phyloP scores from a whole-genome alignment of 257 asterid genomes.

The Buddleja alternifolia region DNA sequence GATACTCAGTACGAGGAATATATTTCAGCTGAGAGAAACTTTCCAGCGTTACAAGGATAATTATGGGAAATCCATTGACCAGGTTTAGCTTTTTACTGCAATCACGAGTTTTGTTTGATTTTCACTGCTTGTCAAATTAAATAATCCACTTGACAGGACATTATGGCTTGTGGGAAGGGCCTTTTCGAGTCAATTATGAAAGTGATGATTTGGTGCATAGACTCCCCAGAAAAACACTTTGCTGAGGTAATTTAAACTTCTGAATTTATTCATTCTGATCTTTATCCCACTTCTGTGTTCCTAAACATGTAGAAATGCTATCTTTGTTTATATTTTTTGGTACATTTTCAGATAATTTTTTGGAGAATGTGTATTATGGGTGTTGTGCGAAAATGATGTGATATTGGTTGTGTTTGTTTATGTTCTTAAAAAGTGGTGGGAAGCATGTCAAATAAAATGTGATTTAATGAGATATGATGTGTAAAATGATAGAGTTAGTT shows the following conservation, averaged over 20 bases:
- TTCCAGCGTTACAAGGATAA: constrained; percentile 58
- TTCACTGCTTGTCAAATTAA: not conserved
- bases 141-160: constrained; percentile 47
- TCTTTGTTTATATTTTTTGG: not conserved
- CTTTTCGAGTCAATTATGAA: constrained; percentile 51
- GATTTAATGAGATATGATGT: too few relatives aligned
- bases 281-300: too few relatives aligned
- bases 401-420: too few relatives aligned
- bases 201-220: constrained; percentile 70
- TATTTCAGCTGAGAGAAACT: constrained; percentile 68
- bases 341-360: too few relatives aligned
- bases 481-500: too few relatives aligned
- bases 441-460: too few relatives aligned
- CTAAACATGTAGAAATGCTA: too few relatives aligned
- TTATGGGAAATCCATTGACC: constrained; percentile 60
- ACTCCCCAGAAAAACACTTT: constrained; percentile 77
- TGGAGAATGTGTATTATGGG: too few relatives aligned
- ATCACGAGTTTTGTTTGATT: not conserved
- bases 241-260: constrained; percentile 85
- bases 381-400: too few relatives aligned
- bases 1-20: constrained; percentile 65
- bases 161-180: constrained; percentile 56
- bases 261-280: too few relatives aligned
- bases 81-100: constrained; percentile 42
- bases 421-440: too few relatives aligned